A percentile compares a stretch with the other conserved stretches of the same genome.
Evolutionary conservation across 2,329 filamentous ascomycete species (phyloP).

Genomic region (Trichoderma breve): DNA sequence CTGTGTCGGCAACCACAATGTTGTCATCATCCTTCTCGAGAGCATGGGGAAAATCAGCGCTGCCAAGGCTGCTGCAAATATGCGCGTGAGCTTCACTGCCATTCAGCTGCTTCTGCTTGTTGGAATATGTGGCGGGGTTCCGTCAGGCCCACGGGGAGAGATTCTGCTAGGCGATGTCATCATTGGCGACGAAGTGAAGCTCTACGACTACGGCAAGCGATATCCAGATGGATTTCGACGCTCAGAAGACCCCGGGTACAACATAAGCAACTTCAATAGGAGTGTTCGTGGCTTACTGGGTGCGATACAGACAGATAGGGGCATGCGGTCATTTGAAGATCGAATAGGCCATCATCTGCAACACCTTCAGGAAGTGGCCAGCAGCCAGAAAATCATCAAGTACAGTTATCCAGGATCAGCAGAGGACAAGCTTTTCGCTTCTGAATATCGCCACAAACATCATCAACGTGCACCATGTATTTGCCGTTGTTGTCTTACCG

Average conservation of each 20-base stretch:
- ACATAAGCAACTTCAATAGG: constrained; percentile 25
- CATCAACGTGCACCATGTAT: constrained; percentile 14
- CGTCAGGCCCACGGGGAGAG: constrained; percentile 23
- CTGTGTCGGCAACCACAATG: constrained; percentile 25
- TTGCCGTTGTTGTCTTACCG: constrained; percentile 16
- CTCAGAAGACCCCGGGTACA: constrained; percentile 29
- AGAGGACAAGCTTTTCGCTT: constrained; percentile 32
- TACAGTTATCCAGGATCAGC: constrained; percentile 29
- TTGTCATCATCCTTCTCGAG: constrained; percentile 28
- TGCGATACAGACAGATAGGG: constrained; percentile 23
- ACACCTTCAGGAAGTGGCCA: constrained; percentile 13
- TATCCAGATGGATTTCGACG: constrained; percentile 27
- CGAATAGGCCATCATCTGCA: constrained; percentile 18
- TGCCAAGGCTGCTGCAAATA: constrained; percentile 26
- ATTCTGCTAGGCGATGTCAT: constrained; percentile 34
- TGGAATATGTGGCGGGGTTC: constrained; percentile 40
- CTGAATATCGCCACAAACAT: constrained; percentile 36
- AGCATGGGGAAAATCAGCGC: constrained; percentile 31
- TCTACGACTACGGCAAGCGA: constrained; percentile 31
- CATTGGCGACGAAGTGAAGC: constrained; percentile 29
- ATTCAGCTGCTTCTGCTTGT: constrained; percentile 37
- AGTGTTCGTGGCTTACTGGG: constrained; percentile 31
- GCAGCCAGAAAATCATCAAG: constrained; percentile 1
- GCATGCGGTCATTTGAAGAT: not conserved
- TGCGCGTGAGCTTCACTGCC: constrained; percentile 33